Evolutionary conservation across 2,329 filamentous ascomycete genomes (phyloP).

Genomic region (Trichoderma gracile): DNA sequence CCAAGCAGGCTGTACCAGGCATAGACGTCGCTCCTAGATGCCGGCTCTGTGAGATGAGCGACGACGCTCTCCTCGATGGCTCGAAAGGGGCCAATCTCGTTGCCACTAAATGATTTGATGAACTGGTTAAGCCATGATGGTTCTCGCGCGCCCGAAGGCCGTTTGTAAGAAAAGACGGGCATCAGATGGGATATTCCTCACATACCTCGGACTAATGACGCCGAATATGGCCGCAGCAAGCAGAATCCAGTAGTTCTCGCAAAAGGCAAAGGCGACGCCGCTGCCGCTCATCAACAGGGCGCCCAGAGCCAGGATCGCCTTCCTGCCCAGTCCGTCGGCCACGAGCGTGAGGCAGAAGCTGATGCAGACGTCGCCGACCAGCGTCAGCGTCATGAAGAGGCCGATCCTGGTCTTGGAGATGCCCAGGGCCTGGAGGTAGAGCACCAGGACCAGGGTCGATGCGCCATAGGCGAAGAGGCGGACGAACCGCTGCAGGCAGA

Average conservation of each 20-base stretch:
- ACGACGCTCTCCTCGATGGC: slow-evolving; percentile 63
- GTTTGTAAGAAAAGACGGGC: no score
- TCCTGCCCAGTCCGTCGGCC: slow-evolving; percentile 59
- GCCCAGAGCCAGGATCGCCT: slow-evolving; percentile 54
- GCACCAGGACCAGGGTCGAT: slow-evolving; percentile 58
- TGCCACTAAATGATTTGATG: slow-evolving; percentile 49
- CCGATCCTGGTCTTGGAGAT: slow-evolving; percentile 56
- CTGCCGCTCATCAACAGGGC: slow-evolving; percentile 57
- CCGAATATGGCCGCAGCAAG: slow-evolving; percentile 59
- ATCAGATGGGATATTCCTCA: neutral
- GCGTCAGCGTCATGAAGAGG: slow-evolving; percentile 65
- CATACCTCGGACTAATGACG: slow-evolving; percentile 55
- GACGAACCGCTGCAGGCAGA: slow-evolving; percentile 60
- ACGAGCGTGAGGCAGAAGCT: slow-evolving; percentile 60
- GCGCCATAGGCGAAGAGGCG: slow-evolving; percentile 64
- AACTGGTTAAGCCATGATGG: neutral
- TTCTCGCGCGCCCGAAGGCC: neutral
- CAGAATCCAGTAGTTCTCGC: slow-evolving; percentile 58
- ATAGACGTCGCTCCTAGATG: slow-evolving; percentile 56
- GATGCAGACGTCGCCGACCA: slow-evolving; percentile 60
- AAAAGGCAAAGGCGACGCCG: slow-evolving; percentile 56
- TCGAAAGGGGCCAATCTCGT: slow-evolving; percentile 64
- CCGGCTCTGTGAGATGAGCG: slow-evolving; percentile 53
- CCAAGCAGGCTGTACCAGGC: slow-evolving; percentile 64
- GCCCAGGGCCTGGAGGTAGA: slow-evolving; percentile 53